Conservation (phyloP, 768 basidiomycete species). For the Mycena olivaceomarginata region DNA sequence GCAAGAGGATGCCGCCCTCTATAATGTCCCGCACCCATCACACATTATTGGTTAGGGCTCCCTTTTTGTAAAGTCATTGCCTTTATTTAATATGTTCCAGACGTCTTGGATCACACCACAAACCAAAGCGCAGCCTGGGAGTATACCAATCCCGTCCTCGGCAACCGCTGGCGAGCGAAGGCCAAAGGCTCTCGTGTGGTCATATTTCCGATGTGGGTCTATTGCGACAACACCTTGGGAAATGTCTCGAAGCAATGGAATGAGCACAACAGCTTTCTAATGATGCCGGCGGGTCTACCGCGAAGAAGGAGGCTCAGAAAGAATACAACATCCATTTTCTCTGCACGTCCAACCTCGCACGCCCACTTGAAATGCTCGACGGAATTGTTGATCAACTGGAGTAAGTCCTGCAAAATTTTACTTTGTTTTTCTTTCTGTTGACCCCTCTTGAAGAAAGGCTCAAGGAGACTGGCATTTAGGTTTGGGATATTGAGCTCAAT, state of each 20-base stretch:
- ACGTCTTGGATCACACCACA: background rate
- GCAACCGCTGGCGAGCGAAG: conserved; percentile 28
- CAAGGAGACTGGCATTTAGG: conserved; percentile 58
- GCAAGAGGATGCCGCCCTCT: background rate
- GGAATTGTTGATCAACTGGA: conserved; percentile 56
- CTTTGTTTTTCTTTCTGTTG: no score
- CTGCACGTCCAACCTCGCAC: conserved; percentile 56
- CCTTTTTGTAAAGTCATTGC: background rate
- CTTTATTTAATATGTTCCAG: background rate
- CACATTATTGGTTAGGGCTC: background rate
- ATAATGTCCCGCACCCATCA: background rate
- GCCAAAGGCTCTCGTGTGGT: conserved; percentile 39
- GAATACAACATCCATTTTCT: no score
- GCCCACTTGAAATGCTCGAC: conserved; percentile 67
- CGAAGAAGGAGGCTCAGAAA: conserved; percentile 44
- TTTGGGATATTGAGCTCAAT: conserved; percentile 54
- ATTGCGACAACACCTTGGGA: conserved; percentile 54
- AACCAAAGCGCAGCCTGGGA: background rate
- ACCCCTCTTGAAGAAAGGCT: background rate
- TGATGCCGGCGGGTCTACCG: conserved; percentile 60
- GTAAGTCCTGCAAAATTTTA: conserved; percentile 43
- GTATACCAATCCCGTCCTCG: background rate
- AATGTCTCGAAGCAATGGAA: conserved; percentile 53
- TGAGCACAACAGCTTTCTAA: conserved; percentile 40
- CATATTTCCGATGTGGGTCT: conserved; percentile 48